Evolutionary conservation across 306 rosid species (phyloP).

Genomic region (Gastrolobium villosum): DNA sequence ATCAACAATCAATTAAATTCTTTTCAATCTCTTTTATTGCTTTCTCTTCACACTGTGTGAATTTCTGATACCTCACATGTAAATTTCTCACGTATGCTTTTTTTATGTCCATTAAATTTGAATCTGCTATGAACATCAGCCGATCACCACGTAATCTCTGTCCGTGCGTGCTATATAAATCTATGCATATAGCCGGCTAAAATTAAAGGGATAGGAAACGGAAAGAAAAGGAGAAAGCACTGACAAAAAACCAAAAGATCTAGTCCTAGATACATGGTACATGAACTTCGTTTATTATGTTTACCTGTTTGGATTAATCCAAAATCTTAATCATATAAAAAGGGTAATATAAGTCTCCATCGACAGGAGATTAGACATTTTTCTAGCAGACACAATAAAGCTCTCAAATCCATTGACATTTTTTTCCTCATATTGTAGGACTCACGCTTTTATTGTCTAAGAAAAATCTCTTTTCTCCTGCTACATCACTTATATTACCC

Average conservation of each 20-base stretch:
- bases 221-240: background rate
- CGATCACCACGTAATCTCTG: background rate
- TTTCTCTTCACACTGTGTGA: too few relatives aligned
- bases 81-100: background rate
- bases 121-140: background rate
- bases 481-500: too few relatives aligned
- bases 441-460: too few relatives aligned
- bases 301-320: constrained; percentile 1
- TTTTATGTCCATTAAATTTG: constrained; percentile 35
- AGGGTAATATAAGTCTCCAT: background rate
- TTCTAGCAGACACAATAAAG: too few relatives aligned
- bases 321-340: background rate
- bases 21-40: too few relatives aligned
- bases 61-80: too few relatives aligned
- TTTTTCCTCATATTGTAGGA: too few relatives aligned
- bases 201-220: background rate
- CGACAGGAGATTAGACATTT: too few relatives aligned
- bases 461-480: too few relatives aligned
- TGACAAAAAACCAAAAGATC: background rate
- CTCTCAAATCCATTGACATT: too few relatives aligned
- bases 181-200: background rate
- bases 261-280: background rate
- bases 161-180: constrained; percentile 1
- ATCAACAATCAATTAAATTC: too few relatives aligned
- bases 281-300: background rate